phyloP scores from a whole-genome alignment of 2,329 filamentous ascomycete species.

The Penicillium digitatum region DNA sequence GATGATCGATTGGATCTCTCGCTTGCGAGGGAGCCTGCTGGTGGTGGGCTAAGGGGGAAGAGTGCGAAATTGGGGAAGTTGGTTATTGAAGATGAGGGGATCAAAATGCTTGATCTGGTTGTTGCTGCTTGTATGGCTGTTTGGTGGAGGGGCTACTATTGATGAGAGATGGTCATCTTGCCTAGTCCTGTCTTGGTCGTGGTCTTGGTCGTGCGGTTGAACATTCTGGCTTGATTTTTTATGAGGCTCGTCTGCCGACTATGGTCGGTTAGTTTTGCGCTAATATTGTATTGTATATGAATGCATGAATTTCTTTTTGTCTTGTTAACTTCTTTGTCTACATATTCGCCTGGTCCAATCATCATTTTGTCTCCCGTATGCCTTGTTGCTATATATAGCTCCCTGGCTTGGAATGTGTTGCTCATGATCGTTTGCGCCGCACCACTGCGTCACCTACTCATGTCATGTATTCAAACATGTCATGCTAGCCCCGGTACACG shows the following conservation, averaged over 20 bases:
- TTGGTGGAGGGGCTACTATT: constrained; percentile 82
- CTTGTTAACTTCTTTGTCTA: not conserved
- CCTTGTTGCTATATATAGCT: not conserved
- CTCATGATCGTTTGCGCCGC: not conserved
- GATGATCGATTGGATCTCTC: constrained; percentile 62
- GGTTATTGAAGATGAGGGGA: constrained; percentile 79
- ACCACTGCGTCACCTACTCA: not conserved
- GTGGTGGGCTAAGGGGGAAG: constrained; percentile 79
- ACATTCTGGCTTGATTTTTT: not conserved
- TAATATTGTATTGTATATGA: not conserved
- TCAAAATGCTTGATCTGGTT: constrained; percentile 92
- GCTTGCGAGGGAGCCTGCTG: constrained; percentile 76
- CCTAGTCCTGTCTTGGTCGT: not conserved
- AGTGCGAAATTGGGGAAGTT: constrained; percentile 91
- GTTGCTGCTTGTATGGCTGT: constrained; percentile 88
- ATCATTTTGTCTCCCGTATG: not conserved
- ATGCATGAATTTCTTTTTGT: not conserved
- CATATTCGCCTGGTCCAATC: not conserved
- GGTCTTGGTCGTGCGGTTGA: not conserved
- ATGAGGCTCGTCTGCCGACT: not conserved
- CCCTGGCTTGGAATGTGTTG: not conserved
- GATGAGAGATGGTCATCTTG: constrained; percentile 14
- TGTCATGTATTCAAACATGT: not conserved
- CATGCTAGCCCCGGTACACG: not conserved
- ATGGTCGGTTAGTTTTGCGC: not conserved